phyloP scores from a whole-genome alignment of 352 stramenopile genomes.

The Globisporangium parvum region DNA sequence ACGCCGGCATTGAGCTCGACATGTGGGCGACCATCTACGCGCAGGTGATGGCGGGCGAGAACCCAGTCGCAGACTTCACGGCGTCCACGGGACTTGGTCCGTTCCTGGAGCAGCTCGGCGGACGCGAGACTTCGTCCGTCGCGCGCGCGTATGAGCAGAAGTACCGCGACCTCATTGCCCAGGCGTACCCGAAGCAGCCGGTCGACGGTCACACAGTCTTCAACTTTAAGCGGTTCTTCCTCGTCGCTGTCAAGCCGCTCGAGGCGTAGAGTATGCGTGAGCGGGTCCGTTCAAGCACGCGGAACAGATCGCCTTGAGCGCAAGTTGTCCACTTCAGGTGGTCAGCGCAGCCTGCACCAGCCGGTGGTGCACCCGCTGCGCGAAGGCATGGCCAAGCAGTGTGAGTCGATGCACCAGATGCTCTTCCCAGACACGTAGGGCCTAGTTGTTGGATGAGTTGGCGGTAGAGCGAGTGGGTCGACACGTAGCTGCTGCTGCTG shows the following conservation, averaged over 20 bases:
- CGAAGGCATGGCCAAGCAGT: slow-evolving; percentile 3
- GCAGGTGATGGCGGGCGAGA: slow-evolving; percentile 53
- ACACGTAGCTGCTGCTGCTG: no score
- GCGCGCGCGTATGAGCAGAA: slow-evolving; percentile 36
- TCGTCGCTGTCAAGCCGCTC: slow-evolving; percentile 35
- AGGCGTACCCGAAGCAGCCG: slow-evolving; percentile 50
- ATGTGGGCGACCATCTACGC: slow-evolving; percentile 61
- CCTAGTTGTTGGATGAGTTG: no score
- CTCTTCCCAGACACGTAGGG: no score
- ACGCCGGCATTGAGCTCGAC: slow-evolving; percentile 24
- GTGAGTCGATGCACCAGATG: slow-evolving; percentile 1
- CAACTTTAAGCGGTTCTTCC: slow-evolving; percentile 67
- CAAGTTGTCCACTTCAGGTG: no score
- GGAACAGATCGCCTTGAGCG: no score
- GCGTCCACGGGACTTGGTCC: slow-evolving; percentile 48
- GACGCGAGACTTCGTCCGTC: slow-evolving; percentile 13
- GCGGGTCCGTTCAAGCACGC: no score
- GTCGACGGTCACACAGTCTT: slow-evolving; percentile 52
- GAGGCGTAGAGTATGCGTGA: neutral
- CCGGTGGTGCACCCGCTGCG: neutral
- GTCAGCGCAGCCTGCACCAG: no score
- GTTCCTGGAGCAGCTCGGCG: slow-evolving; percentile 48
- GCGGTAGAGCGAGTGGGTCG: no score
- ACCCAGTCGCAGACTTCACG: slow-evolving; percentile 68
- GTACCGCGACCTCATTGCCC: slow-evolving; percentile 48